Evolutionary conservation across 2,329 filamentous ascomycete genomes (phyloP).

Genomic region (Domatiomyces globalis): DNA sequence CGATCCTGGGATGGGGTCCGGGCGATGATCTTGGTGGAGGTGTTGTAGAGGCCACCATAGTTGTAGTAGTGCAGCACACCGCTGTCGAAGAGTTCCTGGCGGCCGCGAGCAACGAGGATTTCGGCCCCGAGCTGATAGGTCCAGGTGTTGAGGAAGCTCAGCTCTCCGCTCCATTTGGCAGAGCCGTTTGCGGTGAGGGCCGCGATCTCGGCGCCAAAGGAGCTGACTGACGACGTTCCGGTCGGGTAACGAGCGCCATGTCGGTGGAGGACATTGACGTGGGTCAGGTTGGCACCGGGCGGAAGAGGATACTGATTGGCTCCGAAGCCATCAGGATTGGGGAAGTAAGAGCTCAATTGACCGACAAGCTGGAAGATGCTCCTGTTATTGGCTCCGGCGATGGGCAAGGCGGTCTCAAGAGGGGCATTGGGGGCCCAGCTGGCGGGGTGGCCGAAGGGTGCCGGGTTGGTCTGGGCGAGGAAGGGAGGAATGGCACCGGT

Average conservation of each 20-base stretch:
- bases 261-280: conserved; percentile 58
- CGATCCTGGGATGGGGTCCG: conserved; percentile 63
- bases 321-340: conserved; percentile 55
- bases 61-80: conserved; percentile 59
- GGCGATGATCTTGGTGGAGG: conserved; percentile 57
- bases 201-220: conserved; percentile 44
- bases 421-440: conserved; percentile 56
- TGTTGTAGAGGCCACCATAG: conserved; percentile 53
- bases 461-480: conserved; percentile 55
- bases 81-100: conserved; percentile 58
- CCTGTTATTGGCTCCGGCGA: conserved; percentile 43
- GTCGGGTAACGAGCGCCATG: conserved; percentile 65
- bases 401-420: conserved; percentile 56
- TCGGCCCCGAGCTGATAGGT: conserved; percentile 54
- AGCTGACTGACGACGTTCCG: conserved; percentile 39
- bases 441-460: conserved; percentile 44
- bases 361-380: conserved; percentile 62
- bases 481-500: conserved; percentile 53
- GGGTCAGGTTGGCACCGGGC: conserved; percentile 50
- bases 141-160: conserved; percentile 58
- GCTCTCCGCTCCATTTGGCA: conserved; percentile 42
- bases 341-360: conserved; percentile 54
- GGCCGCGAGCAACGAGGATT: conserved; percentile 57
- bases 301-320: conserved; percentile 55
- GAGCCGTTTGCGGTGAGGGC: conserved; percentile 36